Percentiles rank a stretch among this genome's conserved stretches.
These are phyloP conservation scores for Trichoderma simmonsii DNA, from an alignment of 2,329 filamentous ascomycete species.

Conservation along the genomic window DNA sequence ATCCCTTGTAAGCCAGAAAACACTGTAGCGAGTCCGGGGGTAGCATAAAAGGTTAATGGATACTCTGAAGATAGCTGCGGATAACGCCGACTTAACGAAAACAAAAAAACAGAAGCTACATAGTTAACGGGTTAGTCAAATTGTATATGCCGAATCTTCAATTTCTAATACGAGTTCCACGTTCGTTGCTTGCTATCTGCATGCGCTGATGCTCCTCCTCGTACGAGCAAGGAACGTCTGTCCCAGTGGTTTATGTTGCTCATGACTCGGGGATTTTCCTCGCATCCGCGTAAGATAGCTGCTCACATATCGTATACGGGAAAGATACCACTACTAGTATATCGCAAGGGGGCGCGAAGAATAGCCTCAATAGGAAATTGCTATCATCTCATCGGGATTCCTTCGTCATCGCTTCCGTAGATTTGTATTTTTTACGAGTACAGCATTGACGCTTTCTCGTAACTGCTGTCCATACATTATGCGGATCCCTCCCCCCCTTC, in stretches of 20 bases:
- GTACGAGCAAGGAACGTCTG: neutral
- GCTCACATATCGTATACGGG: neutral
- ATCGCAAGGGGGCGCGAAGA: neutral
- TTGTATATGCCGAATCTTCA: neutral
- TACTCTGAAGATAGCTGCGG: neutral
- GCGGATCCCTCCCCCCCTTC: neutral
- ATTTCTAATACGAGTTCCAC: neutral
- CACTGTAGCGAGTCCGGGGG: neutral
- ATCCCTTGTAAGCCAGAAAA: neutral
- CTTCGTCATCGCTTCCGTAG: neutral
- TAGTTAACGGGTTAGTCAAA: neutral
- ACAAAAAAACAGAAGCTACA: neutral
- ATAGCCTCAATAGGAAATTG: neutral
- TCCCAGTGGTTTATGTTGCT: neutral
- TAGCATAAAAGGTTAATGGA: neutral
- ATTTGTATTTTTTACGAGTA: neutral
- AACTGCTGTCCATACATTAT: neutral
- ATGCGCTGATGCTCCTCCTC: neutral
- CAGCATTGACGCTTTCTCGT: neutral
- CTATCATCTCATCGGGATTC: neutral
- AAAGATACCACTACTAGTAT: neutral
- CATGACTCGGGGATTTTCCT: neutral
- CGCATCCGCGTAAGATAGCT: neutral
- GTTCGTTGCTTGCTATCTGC: neutral
- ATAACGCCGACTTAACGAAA: neutral